These are phyloP conservation scores for Boletellus ananas DNA, from an alignment of 768 basidiomycete genomes.

Conservation along the genomic window DNA sequence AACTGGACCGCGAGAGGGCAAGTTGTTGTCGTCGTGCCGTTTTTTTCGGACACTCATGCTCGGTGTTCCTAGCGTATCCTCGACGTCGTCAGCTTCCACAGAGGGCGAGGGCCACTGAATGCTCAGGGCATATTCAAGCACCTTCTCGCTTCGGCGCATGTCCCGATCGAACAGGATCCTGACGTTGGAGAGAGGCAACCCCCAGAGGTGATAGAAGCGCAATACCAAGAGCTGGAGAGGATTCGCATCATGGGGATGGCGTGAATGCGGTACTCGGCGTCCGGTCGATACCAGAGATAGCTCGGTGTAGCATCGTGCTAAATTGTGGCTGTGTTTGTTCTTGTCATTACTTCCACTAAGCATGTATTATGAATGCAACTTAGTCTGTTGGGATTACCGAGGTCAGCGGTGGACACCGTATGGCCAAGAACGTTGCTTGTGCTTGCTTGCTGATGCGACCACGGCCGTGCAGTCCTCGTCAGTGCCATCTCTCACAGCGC, in stretches of 20 bases:
- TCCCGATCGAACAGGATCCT: slow-evolving; percentile 21
- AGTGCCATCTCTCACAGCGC: too few species aligned
- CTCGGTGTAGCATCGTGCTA: too few species aligned
- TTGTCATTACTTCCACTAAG: too few species aligned
- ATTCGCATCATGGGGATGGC: slow-evolving; percentile 8
- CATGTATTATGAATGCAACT: too few species aligned
- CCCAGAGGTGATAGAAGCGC: slow-evolving; percentile 7
- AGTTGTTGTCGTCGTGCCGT: background rate
- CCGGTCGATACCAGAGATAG: background rate
- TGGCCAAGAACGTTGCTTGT: too few species aligned
- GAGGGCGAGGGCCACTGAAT: slow-evolving; percentile 21
- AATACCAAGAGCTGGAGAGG: slow-evolving; percentile 10
- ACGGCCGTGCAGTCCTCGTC: too few species aligned
- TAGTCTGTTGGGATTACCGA: too few species aligned
- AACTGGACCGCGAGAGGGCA: slow-evolving; percentile 14
- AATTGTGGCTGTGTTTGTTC: too few species aligned
- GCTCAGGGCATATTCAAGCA: slow-evolving; percentile 18
- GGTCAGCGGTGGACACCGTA: too few species aligned
- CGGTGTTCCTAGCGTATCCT: slow-evolving; percentile 13
- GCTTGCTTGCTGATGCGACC: too few species aligned
- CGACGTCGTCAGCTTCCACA: slow-evolving; percentile 21
- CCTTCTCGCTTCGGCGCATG: slow-evolving; percentile 16
- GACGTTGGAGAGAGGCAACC: slow-evolving; percentile 12
- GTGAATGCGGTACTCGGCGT: background rate
- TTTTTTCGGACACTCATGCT: background rate